Base-by-base conservation (phyloP, 805 yeast species). In the Spathaspora arborariae region DNA sequence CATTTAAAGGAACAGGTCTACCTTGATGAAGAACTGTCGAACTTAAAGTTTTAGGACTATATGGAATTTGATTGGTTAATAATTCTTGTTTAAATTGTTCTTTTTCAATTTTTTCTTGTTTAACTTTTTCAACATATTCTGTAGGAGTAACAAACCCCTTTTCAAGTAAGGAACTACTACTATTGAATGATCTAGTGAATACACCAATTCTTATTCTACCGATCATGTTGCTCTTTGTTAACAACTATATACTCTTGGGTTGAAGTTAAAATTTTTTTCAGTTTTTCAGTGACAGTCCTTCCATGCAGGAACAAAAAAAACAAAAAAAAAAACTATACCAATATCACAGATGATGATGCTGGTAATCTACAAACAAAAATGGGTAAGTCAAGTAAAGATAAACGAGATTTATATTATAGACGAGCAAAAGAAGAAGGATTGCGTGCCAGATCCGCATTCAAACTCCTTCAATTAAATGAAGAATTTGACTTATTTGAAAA, bases 361-460 rank as follows among this genome's bases (percentile, higher is more conserved):
- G 5, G 5, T 15, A 8, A 3, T 3, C 2, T 13, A 3, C 16
- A 13, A 10, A 16, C 24, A 11, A 34, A 5, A 10, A 91, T 92
- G 97, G 98, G 98, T 39, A 91, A 91, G 63, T 82, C 91, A 56
- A 87, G 96, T 67, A 92, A 92, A 60, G 97, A 92, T 63, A 92
- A 92, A 66, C 76, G 98, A 65, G 98, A 91, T 66, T 68, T 91
- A 48, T 92, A 91, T 68, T 88, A 88, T 57, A 56, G 99, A 65
- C 84, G 88, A 62, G 99, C 99, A 47, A 94, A 94, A 60, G 99
- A 94, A 62, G 95, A 91, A 64, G 99, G 99, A 10, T 94, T 95
- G 88, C 76, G 99, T 56, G 99, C 99, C 1, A 75, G 99, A 38
- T 90, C 97, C 0, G 99, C 99, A 0, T 94, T 89, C 74, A 94